Conservation (phyloP, 192 early-diverging fungal genomes). For the Backusella macrospora region DNA sequence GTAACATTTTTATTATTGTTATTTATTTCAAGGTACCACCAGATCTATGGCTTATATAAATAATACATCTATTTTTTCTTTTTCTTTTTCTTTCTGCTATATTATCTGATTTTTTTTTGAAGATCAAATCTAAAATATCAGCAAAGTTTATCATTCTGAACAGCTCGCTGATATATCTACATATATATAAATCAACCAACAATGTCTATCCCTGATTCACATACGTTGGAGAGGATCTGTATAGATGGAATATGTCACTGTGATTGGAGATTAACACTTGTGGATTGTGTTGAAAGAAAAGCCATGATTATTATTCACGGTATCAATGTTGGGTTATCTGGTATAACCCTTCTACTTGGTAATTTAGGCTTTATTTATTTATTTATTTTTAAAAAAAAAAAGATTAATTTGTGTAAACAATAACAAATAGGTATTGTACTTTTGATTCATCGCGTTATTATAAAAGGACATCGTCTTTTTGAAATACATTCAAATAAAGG, state of each 20-base stretch:
- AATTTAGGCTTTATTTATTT: neutral
- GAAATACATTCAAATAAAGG: constrained; percentile 23
- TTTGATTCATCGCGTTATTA: constrained; percentile 26
- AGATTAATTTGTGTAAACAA: neutral
- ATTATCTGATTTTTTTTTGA: too few species aligned
- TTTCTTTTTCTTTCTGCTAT: constrained; percentile 11
- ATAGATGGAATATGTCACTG: constrained; percentile 25
- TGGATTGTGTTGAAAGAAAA: constrained; percentile 12
- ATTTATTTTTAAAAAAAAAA: too few species aligned
- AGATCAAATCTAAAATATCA: neutral
- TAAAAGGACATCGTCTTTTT: constrained; percentile 31
- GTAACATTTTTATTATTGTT: neutral
- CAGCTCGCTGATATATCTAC: neutral
- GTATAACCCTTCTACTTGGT: constrained; percentile 26
- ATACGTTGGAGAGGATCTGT: constrained; percentile 20
- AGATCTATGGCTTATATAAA: neutral
- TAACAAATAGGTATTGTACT: constrained; percentile 17
- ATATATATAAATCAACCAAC: neutral
- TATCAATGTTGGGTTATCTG: constrained; percentile 27
- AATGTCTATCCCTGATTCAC: neutral
- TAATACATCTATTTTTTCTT: too few species aligned
- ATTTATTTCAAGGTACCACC: constrained; percentile 7
- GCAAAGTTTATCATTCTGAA: neutral
- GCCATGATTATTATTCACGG: constrained; percentile 29
- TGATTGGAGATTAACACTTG: constrained; percentile 38